Percentiles rank a stretch among this genome's conserved stretches.
phyloP scores from a whole-genome alignment of 768 basidiomycete genomes.

The Tulasnella sp. region DNA sequence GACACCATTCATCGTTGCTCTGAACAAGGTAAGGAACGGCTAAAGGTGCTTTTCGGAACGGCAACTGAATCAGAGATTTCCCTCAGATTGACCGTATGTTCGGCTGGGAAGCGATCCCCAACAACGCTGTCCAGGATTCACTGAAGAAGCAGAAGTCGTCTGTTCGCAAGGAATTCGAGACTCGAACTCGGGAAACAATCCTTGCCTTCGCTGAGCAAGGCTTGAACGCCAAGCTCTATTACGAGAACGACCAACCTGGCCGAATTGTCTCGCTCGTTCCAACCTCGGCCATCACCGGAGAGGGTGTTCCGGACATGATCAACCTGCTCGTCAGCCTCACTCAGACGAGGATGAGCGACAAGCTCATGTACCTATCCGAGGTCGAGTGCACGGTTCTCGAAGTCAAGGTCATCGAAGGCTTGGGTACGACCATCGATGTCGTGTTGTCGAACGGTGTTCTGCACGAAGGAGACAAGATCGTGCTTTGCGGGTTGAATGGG shows the following conservation, averaged over 20 bases:
- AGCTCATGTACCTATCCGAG: constrained; percentile 96
- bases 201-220: constrained; percentile 97
- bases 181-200: constrained; percentile 80
- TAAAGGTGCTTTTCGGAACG: background rate
- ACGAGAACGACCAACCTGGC: constrained; percentile 95
- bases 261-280: constrained; percentile 96
- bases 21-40: constrained; percentile 75
- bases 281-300: constrained; percentile 96
- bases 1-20: constrained; percentile 97
- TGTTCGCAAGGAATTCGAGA: constrained; percentile 91
- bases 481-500: constrained; percentile 95
- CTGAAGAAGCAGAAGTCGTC: constrained; percentile 76
- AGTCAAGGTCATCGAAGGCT: constrained; percentile 97
- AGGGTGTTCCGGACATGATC: constrained; percentile 99
- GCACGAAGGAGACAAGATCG: constrained; percentile 89
- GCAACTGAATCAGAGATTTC: constrained; percentile 29
- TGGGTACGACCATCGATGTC: constrained; percentile 97
- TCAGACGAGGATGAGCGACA: constrained; percentile 96
- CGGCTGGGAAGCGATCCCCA: constrained; percentile 88
- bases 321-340: constrained; percentile 97
- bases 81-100: constrained; percentile 94
- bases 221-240: constrained; percentile 92
- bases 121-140: constrained; percentile 91
- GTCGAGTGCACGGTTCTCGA: constrained; percentile 98
- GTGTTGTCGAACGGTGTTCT: constrained; percentile 93